A percentile compares a stretch with the other conserved stretches of the same genome.
These are phyloP conservation scores for Aureobasidium vineae DNA, from an alignment of 2,329 filamentous ascomycete genomes.

Conservation along the genomic window DNA sequence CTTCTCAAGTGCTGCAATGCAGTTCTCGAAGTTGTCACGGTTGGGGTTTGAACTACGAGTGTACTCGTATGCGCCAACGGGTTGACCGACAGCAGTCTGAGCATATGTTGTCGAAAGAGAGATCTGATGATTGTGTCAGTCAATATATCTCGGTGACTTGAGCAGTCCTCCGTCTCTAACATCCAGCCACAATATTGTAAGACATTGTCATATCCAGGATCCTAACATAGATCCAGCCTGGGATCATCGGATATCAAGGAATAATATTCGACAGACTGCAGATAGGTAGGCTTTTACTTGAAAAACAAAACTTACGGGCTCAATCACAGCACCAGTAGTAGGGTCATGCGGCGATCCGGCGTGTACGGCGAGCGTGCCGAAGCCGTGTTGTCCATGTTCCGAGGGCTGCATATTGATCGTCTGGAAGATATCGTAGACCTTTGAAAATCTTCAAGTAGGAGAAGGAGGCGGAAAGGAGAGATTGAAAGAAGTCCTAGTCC, in stretches of 20 bases:
- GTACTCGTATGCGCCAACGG: conserved; percentile 89
- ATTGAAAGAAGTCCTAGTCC: background rate
- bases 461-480: background rate
- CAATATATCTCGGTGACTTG: background rate
- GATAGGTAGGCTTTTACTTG: background rate
- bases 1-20: conserved; percentile 88
- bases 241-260: background rate
- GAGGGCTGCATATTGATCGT: conserved; percentile 11
- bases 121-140: conserved; percentile 54
- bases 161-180: background rate
- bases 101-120: conserved; percentile 95
- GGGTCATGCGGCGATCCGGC: conserved; percentile 90
- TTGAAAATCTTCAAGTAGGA: background rate
- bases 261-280: background rate
- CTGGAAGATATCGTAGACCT: background rate
- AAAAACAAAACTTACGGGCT: conserved; percentile 53
- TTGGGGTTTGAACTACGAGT: conserved; percentile 93
- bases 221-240: background rate
- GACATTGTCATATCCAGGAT: background rate
- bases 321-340: conserved; percentile 90
- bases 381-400: conserved; percentile 58
- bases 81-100: conserved; percentile 83
- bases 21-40: conserved; percentile 87
- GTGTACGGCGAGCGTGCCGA: conserved; percentile 93
- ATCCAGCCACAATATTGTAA: background rate